These are phyloP conservation scores for Hansenula lynferdii DNA, from an alignment of 1,139 yeast species.

Conservation along the genomic window DNA sequence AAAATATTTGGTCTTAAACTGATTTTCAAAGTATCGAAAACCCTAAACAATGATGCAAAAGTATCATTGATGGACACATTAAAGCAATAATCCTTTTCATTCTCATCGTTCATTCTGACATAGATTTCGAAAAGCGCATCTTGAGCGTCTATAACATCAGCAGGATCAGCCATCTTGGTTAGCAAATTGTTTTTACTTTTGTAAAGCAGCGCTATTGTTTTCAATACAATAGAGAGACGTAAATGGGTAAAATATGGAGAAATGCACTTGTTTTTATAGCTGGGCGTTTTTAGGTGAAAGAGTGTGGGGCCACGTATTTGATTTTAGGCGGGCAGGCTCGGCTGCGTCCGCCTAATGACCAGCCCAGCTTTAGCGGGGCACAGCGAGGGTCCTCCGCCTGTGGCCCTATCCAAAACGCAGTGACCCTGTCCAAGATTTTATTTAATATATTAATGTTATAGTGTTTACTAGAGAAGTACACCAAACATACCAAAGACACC, in stretches of 20 bases:
- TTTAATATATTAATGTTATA: too few species aligned
- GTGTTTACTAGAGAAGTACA: too few species aligned
- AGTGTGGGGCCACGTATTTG: constrained; percentile 3
- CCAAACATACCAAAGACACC: too few species aligned
- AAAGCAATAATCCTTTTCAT: constrained; percentile 88
- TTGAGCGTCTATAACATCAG: constrained; percentile 9
- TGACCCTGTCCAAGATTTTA: too few species aligned
- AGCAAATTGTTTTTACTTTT: too few species aligned
- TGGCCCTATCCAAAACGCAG: too few species aligned
- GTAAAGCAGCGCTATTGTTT: too few species aligned
- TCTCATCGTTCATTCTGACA: constrained; percentile 79
- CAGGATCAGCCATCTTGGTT: constrained; percentile 7
- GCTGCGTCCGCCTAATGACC: too few species aligned
- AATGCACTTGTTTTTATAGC: background rate
- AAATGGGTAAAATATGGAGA: background rate
- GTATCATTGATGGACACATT: constrained; percentile 54
- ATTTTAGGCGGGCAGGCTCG: too few species aligned
- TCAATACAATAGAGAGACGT: too few species aligned
- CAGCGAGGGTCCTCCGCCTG: too few species aligned
- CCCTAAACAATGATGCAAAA: constrained; percentile 47
- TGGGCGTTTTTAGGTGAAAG: background rate
- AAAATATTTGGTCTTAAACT: constrained; percentile 78
- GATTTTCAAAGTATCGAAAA: constrained; percentile 66
- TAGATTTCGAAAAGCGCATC: constrained; percentile 56
- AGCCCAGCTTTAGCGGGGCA: too few species aligned